These are phyloP conservation scores for Ensete ventricosum DNA, from an alignment of 176 grass and related monocot species.

Conservation along the genomic window DNA sequence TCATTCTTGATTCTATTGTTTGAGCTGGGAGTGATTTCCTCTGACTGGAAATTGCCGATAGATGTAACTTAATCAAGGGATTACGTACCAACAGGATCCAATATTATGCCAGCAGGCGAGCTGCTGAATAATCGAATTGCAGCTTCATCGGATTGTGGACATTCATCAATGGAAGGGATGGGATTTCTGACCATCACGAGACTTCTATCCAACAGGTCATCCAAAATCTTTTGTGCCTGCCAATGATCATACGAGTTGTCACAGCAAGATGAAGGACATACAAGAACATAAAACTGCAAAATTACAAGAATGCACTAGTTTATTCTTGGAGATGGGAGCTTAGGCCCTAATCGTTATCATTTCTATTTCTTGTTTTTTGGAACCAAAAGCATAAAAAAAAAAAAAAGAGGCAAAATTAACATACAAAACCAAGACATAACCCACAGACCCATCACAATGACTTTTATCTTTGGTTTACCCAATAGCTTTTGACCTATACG, in stretches of 20 bases:
- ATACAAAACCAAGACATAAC: background rate
- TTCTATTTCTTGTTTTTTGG: background rate
- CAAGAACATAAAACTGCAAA: background rate
- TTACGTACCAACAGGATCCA: conserved; percentile 42
- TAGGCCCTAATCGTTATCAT: background rate
- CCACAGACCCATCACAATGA: background rate
- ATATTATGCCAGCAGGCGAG: conserved; percentile 65
- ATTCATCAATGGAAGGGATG: conserved; percentile 21
- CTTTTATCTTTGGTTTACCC: background rate
- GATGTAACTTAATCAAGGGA: conserved; percentile 4
- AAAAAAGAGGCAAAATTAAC: background rate
- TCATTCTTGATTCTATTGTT: conserved; percentile 25
- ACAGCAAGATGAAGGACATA: background rate
- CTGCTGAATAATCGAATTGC: conserved; percentile 70
- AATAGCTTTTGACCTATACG: background rate
- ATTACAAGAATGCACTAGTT: too few relatives aligned
- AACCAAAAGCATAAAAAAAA: background rate
- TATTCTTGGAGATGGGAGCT: background rate
- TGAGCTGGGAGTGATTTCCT: conserved; percentile 11
- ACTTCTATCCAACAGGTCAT: conserved; percentile 66
- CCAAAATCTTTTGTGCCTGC: conserved; percentile 77
- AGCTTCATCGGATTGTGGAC: conserved; percentile 35
- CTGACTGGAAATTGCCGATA: conserved; percentile 2
- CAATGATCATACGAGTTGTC: conserved; percentile 2
- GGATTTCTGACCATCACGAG: conserved; percentile 58